Percentiles rank a stretch among this genome's conserved stretches.
Evolutionary conservation across 2,329 filamentous ascomycete genomes (phyloP).

Genomic region (Ploettnerulaceae sp.): DNA sequence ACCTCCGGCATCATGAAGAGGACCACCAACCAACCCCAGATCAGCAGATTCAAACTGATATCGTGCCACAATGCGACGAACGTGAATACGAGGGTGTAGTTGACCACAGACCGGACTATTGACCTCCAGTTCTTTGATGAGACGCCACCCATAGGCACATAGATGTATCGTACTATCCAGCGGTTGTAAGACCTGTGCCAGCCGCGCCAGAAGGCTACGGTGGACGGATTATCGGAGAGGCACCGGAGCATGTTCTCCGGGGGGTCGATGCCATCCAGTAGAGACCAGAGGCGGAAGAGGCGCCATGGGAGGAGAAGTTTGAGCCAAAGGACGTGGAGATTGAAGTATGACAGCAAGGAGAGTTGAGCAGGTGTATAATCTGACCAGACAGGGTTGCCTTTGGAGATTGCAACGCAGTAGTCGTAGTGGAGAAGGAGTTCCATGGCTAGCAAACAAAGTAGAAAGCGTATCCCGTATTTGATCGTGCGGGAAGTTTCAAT

Average conservation of each 20-base stretch:
- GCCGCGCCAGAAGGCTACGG: conserved; percentile 86
- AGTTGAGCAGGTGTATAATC: conserved; percentile 84
- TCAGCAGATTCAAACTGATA: conserved; percentile 80
- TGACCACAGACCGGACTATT: conserved; percentile 58
- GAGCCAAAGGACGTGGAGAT: conserved; percentile 95
- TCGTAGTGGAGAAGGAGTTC: conserved; percentile 87
- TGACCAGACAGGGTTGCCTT: conserved; percentile 72
- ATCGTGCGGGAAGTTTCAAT: conserved; percentile 66
- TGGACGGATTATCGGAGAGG: conserved; percentile 90
- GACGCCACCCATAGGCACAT: conserved; percentile 79
- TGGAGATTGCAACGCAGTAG: conserved; percentile 89
- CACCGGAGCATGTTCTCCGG: conserved; percentile 98
- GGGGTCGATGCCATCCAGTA: conserved; percentile 86
- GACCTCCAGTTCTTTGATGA: conserved; percentile 43
- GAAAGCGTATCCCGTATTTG: conserved; percentile 79
- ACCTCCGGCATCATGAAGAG: conserved; percentile 91
- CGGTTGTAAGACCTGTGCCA: conserved; percentile 97
- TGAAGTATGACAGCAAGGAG: conserved; percentile 88
- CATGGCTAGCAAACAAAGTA: conserved; percentile 77
- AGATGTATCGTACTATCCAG: conserved; percentile 92
- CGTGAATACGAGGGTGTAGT: conserved; percentile 83
- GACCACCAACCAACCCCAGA: conserved; percentile 97
- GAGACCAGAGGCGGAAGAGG: conserved; percentile 95
- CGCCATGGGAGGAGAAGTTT: conserved; percentile 96
- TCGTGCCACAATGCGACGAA: conserved; percentile 99